Conservation (phyloP, 1,284 basidiomycete species). For the Athelia psychrophila region DNA sequence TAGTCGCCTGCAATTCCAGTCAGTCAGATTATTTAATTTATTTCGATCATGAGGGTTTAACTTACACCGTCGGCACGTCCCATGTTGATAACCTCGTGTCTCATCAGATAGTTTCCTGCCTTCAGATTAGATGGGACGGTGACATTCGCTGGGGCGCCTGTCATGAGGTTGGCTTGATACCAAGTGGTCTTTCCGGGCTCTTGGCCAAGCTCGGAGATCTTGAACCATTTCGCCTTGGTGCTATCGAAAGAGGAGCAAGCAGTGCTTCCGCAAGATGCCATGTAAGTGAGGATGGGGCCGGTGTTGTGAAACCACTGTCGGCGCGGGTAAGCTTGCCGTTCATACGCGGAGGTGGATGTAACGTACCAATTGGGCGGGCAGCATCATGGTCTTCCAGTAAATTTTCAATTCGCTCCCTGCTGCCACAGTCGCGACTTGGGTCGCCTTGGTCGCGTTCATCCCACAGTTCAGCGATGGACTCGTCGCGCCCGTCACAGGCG, state of each 20-base stretch:
- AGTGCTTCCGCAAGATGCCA: constrained; percentile 57
- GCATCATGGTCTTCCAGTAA: constrained; percentile 49
- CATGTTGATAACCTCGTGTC: constrained; percentile 71
- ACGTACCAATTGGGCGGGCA: not conserved
- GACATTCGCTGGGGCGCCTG: constrained; percentile 36
- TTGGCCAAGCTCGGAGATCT: constrained; percentile 40
- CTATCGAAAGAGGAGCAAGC: constrained; percentile 61
- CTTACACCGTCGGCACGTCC: constrained; percentile 46
- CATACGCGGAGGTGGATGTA: not conserved
- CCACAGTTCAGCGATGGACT: constrained; percentile 67
- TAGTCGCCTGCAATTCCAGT: no score
- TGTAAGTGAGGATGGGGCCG: constrained; percentile 71
- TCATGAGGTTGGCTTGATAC: constrained; percentile 5
- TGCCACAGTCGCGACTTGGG: constrained; percentile 53
- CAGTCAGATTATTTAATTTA: no score
- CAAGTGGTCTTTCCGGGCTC: not conserved
- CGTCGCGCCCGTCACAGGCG: constrained; percentile 61
- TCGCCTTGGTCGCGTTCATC: constrained; percentile 45
- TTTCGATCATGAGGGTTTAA: no score
- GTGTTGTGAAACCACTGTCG: constrained; percentile 68
- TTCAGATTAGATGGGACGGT: constrained; percentile 53
- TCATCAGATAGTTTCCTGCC: constrained; percentile 65
- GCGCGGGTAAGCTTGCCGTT: not conserved
- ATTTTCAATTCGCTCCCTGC: constrained; percentile 62
- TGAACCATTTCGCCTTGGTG: constrained; percentile 66